Conservation (phyloP, 148 eudicot genomes). For the Camellia sinensis region DNA sequence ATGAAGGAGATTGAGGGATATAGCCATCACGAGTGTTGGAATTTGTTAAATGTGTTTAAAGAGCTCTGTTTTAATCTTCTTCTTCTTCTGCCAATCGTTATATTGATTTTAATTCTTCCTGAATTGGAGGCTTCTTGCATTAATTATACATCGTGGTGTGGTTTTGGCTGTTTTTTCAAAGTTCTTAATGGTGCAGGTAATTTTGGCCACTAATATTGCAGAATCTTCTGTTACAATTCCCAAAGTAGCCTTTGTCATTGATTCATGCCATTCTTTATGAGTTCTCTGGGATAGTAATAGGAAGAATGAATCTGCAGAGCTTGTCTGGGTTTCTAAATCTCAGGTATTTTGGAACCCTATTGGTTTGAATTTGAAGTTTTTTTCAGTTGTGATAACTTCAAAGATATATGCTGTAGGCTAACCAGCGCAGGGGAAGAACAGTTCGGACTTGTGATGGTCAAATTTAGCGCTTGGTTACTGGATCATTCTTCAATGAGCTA, state of each 20-base stretch:
- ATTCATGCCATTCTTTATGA: conserved; percentile 89
- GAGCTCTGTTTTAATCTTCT: not conserved
- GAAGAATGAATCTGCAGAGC: conserved; percentile 65
- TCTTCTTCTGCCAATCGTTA: conserved; percentile 1
- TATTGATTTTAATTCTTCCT: not conserved
- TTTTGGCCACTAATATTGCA: conserved; percentile 95
- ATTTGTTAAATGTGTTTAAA: not conserved
- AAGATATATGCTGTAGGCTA: conserved; percentile 52
- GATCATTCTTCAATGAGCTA: conserved; percentile 61
- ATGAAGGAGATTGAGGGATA: not conserved
- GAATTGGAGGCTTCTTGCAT: not conserved
- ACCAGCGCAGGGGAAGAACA: conserved; percentile 92
- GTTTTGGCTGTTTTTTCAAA: conserved; percentile 15
- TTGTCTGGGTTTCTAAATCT: conserved; percentile 91
- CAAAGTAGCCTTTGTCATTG: conserved; percentile 89
- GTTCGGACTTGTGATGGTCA: conserved; percentile 94
- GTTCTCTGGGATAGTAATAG: conserved; percentile 71
- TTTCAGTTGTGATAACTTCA: not conserved
- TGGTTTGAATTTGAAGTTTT: conserved; percentile 4
- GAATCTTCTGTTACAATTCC: conserved; percentile 98
- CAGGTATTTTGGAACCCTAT: conserved; percentile 50
- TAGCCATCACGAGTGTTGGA: not conserved
- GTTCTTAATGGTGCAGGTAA: conserved; percentile 58
- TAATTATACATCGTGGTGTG: not conserved
- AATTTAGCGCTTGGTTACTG: conserved; percentile 70